These are phyloP conservation scores for Tagetes erecta DNA, from an alignment of 129 eudicot genomes.

Conservation along the genomic window DNA sequence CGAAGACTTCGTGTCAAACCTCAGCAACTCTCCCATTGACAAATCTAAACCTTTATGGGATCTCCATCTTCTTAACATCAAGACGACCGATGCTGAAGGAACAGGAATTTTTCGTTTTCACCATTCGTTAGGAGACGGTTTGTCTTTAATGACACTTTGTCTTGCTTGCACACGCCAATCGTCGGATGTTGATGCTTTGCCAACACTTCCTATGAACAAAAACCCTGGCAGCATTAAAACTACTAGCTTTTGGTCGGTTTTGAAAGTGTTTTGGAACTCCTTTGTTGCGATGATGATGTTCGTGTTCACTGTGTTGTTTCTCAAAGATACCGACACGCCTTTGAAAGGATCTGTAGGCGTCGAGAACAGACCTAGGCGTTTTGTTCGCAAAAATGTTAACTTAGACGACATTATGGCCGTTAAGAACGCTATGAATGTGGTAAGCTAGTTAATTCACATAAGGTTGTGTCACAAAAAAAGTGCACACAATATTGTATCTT, in stretches of 20 bases:
- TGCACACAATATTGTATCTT: not conserved
- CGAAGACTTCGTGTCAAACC: constrained; percentile 47
- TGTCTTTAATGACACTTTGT: constrained; percentile 46
- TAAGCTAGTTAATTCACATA: constrained; percentile 15
- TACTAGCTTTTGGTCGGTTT: constrained; percentile 29
- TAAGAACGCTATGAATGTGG: constrained; percentile 49
- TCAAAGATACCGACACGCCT: constrained; percentile 49
- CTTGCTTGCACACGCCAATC: constrained; percentile 46
- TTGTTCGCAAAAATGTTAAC: constrained; percentile 39
- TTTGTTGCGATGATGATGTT: constrained; percentile 34
- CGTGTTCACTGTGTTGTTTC: constrained; percentile 40
- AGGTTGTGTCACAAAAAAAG: not conserved
- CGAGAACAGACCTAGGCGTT: constrained; percentile 43
- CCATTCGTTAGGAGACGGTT: constrained; percentile 53
- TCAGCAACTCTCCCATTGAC: constrained; percentile 43
- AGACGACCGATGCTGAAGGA: constrained; percentile 34
- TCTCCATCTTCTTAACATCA: constrained; percentile 46
- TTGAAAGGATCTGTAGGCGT: constrained; percentile 38
- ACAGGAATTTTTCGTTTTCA: constrained; percentile 45
- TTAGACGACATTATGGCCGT: constrained; percentile 47
- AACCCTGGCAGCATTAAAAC: constrained; percentile 30
- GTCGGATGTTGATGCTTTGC: constrained; percentile 35
- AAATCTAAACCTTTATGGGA: constrained; percentile 51
- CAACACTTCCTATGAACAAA: constrained; percentile 32
- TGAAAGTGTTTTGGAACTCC: constrained; percentile 44